phyloP scores from a whole-genome alignment of 2,329 filamentous ascomycete genomes.

The Septoria linicola region DNA sequence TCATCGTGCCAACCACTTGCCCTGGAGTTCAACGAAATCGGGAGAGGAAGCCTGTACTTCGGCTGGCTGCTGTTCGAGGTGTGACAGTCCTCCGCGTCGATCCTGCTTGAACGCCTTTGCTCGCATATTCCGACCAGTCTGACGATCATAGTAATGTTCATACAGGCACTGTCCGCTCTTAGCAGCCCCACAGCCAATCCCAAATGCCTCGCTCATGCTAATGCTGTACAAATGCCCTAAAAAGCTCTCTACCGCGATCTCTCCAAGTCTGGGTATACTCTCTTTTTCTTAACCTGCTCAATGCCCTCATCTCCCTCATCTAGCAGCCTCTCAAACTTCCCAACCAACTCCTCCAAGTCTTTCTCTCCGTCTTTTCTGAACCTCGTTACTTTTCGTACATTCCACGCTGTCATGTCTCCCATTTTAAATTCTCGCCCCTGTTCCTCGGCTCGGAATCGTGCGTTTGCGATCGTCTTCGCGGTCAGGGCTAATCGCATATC shows the following conservation, averaged over 20 bases:
- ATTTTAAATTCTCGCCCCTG: slow-evolving; percentile 55
- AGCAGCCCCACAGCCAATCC: no score
- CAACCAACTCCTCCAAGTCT: slow-evolving; percentile 63
- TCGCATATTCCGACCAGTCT: no score
- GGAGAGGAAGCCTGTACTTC: no score
- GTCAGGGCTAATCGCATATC: slow-evolving; percentile 96
- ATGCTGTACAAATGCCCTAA: no score
- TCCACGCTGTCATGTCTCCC: slow-evolving; percentile 71
- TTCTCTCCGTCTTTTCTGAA: slow-evolving; percentile 67
- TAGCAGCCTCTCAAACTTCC: slow-evolving; percentile 42
- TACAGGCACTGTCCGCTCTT: no score
- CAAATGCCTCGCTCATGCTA: no score
- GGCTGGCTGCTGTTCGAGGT: no score
- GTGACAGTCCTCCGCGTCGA: no score
- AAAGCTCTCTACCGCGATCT: slow-evolving; percentile 1
- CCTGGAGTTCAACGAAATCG: no score
- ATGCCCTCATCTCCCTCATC: slow-evolving; percentile 37
- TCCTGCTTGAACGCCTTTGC: no score
- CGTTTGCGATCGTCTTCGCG: slow-evolving; percentile 73
- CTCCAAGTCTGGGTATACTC: slow-evolving; percentile 35
- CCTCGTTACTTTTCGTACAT: slow-evolving; percentile 78
- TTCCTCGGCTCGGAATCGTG: slow-evolving; percentile 18
- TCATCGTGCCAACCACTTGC: no score
- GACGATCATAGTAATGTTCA: no score
- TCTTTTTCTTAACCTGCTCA: slow-evolving; percentile 38